Evolutionary conservation across 2,329 filamentous ascomycete genomes (phyloP).

Genomic region (Colletotrichum australisinense): DNA sequence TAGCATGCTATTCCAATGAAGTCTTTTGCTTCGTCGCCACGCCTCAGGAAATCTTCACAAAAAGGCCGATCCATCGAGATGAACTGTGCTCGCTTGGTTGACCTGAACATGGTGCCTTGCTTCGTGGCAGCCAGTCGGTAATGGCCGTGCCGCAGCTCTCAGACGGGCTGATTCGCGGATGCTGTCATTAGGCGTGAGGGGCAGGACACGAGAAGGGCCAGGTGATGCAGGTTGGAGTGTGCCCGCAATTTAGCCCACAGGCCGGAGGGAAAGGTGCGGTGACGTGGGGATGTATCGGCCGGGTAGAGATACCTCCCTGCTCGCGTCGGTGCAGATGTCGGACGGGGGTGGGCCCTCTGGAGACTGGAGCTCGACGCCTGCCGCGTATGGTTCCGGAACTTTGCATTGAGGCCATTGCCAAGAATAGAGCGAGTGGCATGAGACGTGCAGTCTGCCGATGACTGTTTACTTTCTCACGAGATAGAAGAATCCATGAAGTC

Average conservation of each 20-base stretch:
- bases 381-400: conserved; percentile 4
- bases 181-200: conserved; percentile 29
- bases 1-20: neutral
- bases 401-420: conserved; percentile 6
- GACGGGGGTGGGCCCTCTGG: neutral
- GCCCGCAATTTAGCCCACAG: conserved; percentile 30
- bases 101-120: neutral
- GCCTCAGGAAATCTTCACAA: neutral
- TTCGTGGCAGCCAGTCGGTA: conserved; percentile 16
- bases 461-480: conserved; percentile 7
- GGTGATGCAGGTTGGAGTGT: conserved; percentile 28
- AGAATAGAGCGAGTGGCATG: conserved; percentile 25
- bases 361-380: neutral
- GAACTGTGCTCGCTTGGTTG: neutral
- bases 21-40: neutral
- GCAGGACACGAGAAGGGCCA: conserved; percentile 22
- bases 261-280: conserved; percentile 34
- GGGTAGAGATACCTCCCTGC: conserved; percentile 23
- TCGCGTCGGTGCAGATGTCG: conserved; percentile 2
- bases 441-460: conserved; percentile 20
- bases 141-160: conserved; percentile 7
- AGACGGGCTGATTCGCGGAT: conserved; percentile 15
- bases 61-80: neutral
- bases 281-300: conserved; percentile 22
- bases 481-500: neutral